These are phyloP conservation scores for Lentinula boryana DNA, from an alignment of 768 basidiomycete species.

Conservation along the genomic window DNA sequence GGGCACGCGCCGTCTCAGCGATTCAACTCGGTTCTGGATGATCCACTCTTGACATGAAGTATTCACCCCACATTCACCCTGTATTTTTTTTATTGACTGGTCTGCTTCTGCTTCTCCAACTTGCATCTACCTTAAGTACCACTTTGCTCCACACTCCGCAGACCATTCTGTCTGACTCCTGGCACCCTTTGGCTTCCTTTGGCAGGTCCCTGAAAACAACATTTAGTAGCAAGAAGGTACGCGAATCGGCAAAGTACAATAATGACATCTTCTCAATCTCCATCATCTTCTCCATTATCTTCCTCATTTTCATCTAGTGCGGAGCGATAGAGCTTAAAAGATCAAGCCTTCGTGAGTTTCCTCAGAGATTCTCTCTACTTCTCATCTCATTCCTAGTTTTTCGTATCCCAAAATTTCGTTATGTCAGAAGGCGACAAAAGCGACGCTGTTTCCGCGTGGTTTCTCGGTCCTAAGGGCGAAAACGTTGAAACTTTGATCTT, in stretches of 20 bases:
- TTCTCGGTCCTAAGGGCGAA: slow-evolving; percentile 1
- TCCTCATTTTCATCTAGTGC: background rate
- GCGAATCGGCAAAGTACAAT: background rate
- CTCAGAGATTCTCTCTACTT: background rate
- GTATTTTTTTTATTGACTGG: background rate
- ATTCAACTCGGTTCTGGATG: no score
- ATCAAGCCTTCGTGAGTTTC: background rate
- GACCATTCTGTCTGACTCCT: background rate
- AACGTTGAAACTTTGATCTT: background rate
- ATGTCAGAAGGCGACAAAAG: background rate
- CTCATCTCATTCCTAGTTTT: background rate
- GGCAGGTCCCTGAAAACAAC: background rate
- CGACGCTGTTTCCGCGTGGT: background rate
- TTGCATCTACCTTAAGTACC: background rate
- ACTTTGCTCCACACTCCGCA: background rate
- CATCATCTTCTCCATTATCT: background rate
- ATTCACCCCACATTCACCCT: background rate
- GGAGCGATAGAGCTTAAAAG: background rate
- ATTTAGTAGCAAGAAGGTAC: background rate
- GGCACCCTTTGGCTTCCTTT: background rate
- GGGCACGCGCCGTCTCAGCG: no score
- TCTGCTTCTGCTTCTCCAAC: background rate
- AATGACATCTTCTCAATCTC: background rate
- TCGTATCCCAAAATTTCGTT: background rate
- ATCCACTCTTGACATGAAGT: no score